These are phyloP conservation scores for Pseudohalonectria lignicola DNA, from an alignment of 2,329 filamentous ascomycete genomes.

Conservation along the genomic window DNA sequence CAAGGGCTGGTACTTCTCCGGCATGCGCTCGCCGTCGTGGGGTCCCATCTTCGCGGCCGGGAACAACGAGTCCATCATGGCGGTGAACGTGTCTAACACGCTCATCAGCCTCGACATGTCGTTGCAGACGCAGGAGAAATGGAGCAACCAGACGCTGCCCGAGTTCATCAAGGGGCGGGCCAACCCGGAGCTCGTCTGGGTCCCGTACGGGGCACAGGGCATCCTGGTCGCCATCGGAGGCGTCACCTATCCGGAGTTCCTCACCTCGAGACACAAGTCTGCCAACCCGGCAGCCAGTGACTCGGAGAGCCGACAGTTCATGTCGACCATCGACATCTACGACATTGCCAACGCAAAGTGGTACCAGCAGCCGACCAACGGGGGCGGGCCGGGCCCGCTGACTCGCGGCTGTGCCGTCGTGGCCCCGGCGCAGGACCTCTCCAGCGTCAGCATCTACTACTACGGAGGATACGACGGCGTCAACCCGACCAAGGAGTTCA, in stretches of 20 bases:
- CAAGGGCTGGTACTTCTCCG: conserved; percentile 61
- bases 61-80: conserved; percentile 21
- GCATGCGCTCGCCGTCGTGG: conserved; percentile 38
- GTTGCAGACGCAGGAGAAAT: conserved; percentile 33
- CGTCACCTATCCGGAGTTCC: conserved; percentile 49
- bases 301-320: conserved; percentile 59
- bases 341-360: conserved; percentile 60
- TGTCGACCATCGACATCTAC: conserved; percentile 54
- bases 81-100: conserved; percentile 37
- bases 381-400: conserved; percentile 42
- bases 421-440: conserved; percentile 57
- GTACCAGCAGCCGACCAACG: conserved; percentile 56
- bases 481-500: conserved; percentile 23
- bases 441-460: conserved; percentile 75
- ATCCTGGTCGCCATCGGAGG: conserved; percentile 71
- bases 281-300: conserved; percentile 27
- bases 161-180: conserved; percentile 40
- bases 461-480: conserved; percentile 64
- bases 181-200: conserved; percentile 57
- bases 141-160: conserved; percentile 46
- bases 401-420: conserved; percentile 64
- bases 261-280: conserved; percentile 13
- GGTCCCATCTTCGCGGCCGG: conserved; percentile 33
- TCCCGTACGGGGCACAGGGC: conserved; percentile 67
- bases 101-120: conserved; percentile 53